Evolutionary conservation across 768 basidiomycete genomes (phyloP).

Genomic region (Serpula lacrymans): DNA sequence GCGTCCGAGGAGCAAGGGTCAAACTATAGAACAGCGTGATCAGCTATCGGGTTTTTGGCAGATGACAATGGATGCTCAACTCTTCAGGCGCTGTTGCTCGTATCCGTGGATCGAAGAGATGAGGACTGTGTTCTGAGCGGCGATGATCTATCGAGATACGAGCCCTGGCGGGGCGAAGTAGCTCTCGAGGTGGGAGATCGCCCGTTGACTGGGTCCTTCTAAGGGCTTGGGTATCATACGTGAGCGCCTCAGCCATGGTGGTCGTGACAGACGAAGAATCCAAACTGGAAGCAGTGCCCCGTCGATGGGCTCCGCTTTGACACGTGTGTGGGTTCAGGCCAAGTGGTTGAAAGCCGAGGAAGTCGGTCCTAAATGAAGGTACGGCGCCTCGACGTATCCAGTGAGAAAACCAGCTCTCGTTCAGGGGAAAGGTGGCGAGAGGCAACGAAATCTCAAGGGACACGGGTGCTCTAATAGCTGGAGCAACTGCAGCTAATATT

Average conservation of each 20-base stretch:
- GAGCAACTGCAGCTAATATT: too few species aligned
- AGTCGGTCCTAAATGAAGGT: too few species aligned
- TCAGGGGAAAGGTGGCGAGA: too few species aligned
- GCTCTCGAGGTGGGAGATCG: conserved; percentile 21
- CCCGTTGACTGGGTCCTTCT: conserved; percentile 34
- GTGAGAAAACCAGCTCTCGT: too few species aligned
- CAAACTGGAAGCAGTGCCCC: conserved; percentile 10
- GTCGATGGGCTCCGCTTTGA: conserved; percentile 13
- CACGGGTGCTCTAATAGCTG: too few species aligned
- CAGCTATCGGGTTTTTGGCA: conserved; percentile 2
- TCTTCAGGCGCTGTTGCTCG: conserved; percentile 2
- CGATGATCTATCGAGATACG: conserved; percentile 27
- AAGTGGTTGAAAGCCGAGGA: too few species aligned
- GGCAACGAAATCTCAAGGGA: too few species aligned
- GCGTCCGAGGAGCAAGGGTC: neutral
- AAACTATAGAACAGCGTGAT: conserved; percentile 6
- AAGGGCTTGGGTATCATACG: conserved; percentile 29
- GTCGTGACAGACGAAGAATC: conserved; percentile 13
- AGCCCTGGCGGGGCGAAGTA: conserved; percentile 21
- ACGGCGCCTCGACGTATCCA: too few species aligned
- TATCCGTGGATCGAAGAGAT: conserved; percentile 7
- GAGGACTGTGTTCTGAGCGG: conserved; percentile 21
- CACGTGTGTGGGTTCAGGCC: too few species aligned
- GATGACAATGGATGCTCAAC: neutral
- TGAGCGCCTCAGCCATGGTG: conserved; percentile 24